These are phyloP conservation scores for Pythium vanterpoolii DNA, from an alignment of 352 stramenopile species.

Conservation along the genomic window DNA sequence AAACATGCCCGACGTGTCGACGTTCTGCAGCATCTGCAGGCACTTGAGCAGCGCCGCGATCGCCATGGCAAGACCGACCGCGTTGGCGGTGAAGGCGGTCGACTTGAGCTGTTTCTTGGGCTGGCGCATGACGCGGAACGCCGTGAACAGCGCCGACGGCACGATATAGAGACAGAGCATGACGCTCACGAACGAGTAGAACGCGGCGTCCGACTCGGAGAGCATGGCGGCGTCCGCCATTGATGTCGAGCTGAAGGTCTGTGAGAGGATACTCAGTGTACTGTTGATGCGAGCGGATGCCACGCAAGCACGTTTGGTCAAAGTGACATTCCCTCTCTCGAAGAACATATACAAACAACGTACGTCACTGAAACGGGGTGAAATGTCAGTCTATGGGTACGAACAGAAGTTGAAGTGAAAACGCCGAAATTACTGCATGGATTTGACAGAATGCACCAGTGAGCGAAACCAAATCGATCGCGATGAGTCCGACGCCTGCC, in stretches of 20 bases:
- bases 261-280: background rate
- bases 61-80: conserved; percentile 50
- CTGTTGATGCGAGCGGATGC: background rate
- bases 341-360: background rate
- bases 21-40: conserved; percentile 57
- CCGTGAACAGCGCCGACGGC: conserved; percentile 49
- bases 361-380: background rate
- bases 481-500: background rate
- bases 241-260: background rate
- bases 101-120: conserved; percentile 46
- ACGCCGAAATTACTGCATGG: background rate
- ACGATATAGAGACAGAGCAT: conserved; percentile 82
- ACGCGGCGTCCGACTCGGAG: conserved; percentile 70
- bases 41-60: conserved; percentile 41
- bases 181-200: conserved; percentile 81
- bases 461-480: too few species aligned
- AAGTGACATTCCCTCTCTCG: conserved; percentile 5
- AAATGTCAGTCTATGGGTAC: background rate
- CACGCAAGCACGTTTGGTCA: conserved; percentile 6
- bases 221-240: conserved; percentile 27
- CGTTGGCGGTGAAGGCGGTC: conserved; percentile 41
- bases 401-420: conserved; percentile 14
- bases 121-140: conserved; percentile 41
- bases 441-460: too few species aligned
- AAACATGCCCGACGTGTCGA: conserved; percentile 76